Conservation (phyloP, 1,284 basidiomycete species). For the Apiotrichum gracile region DNA sequence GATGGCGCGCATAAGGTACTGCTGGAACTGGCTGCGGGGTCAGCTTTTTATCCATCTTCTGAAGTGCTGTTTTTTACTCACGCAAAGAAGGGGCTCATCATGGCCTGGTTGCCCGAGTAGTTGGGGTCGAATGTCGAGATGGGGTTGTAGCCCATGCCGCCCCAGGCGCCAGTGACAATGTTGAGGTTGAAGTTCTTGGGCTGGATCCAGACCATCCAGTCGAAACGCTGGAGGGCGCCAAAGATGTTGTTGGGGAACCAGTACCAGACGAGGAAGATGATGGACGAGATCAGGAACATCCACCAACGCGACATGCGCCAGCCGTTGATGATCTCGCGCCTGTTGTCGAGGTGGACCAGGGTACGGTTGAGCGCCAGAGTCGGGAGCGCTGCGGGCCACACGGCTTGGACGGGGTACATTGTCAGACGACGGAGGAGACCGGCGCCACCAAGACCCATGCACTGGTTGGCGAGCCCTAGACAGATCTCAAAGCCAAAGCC, state of each 20-base stretch:
- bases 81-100: constrained; percentile 9
- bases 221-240: constrained; percentile 52
- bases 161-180: constrained; percentile 14
- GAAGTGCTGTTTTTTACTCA: neutral
- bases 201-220: constrained; percentile 55
- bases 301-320: neutral
- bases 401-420: constrained; percentile 8
- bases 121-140: constrained; percentile 31
- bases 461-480: constrained; percentile 4
- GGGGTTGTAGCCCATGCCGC: constrained; percentile 34
- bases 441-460: constrained; percentile 4
- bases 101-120: neutral
- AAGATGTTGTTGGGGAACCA: constrained; percentile 42
- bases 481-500: constrained; percentile 1
- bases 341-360: constrained; percentile 1
- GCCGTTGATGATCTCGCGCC: neutral
- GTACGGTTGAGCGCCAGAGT: constrained; percentile 9
- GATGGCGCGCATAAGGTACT: constrained; percentile 4
- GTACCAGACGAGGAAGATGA: constrained; percentile 21
- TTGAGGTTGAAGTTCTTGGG: constrained; percentile 30
- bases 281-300: neutral
- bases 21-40: neutral
- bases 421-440: constrained; percentile 9
- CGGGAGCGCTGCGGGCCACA: constrained; percentile 9
- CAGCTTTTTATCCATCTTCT: too few relatives aligned